Evolutionary conservation across 169 alveolate species (phyloP), one percentile per base, ranked within the genome.

Genomic region (Plasmodium vinckei): DNA sequence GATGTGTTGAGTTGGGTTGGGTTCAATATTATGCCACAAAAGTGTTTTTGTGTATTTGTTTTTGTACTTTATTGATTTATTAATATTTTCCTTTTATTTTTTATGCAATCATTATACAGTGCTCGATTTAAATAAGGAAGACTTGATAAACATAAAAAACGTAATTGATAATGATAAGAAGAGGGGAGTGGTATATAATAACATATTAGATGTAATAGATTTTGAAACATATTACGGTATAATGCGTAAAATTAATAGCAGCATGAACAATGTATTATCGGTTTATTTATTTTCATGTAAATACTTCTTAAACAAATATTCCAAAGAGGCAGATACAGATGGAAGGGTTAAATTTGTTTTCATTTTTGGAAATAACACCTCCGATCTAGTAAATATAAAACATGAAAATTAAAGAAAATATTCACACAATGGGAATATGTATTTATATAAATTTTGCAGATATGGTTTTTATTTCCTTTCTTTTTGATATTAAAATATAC

Each of bases 301-400:
- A 57, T 56, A 68, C 39, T 70, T 60, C 46, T 84, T 84, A 69
- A 46, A 63, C 23, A 42, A 79, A 21, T 79, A 65, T 25, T 79
- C 89, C 19, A 39, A 79, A 54, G 67, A 65, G n/a, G 33, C 54
- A 44, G 53, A 79, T 9, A 33, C 68, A n/a, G 47, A 44, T 17
- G 59, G 46, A 39, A 17, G 59, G 21, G 73, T 69, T 25, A 84
- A 59, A 42, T 84, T 84, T 68, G 86, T 84, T 25, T 84, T 84
- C 49, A 72, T 59, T 13, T 68, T 84, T 84, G 91, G 91, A 57
- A 84, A 84, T 39, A 84, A 42, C 42, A 84, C 91, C 51, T 84
- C 91, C 42, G 91, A 84, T 69, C 21, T 84, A 64, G 91, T 84
- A 84, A 84, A 70, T 54, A 69, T 12, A 59, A 39, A 10, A 13